Evolutionary conservation across 2,329 filamentous ascomycete species (phyloP).

Genomic region (Geosmithia flava): DNA sequence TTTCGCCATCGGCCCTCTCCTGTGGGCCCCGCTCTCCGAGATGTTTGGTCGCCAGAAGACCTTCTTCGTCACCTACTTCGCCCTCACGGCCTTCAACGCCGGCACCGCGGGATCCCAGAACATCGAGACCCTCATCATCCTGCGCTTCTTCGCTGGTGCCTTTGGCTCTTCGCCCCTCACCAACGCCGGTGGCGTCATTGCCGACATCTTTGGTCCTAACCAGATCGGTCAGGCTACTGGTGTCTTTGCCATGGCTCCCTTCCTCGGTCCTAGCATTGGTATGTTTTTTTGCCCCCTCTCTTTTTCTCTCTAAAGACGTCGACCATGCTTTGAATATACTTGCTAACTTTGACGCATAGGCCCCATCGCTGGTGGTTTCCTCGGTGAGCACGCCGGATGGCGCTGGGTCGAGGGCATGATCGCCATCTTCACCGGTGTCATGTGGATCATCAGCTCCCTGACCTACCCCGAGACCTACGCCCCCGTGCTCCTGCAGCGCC

Average conservation of each 20-base stretch:
- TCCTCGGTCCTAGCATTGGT: conserved; percentile 47
- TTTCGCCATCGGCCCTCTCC: conserved; percentile 46
- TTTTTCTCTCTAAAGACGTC: not conserved
- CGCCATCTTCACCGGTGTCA: conserved; percentile 44
- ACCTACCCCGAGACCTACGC: conserved; percentile 49
- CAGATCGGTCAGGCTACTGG: conserved; percentile 45
- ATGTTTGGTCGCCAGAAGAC: conserved; percentile 48
- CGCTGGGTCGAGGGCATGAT: conserved; percentile 53
- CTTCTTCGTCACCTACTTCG: conserved; percentile 44
- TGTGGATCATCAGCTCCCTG: conserved; percentile 41
- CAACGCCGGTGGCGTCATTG: conserved; percentile 50
- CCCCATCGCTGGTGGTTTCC: conserved; percentile 51
- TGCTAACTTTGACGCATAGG: conserved; percentile 15
- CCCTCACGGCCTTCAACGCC: conserved; percentile 49
- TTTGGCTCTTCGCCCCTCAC: conserved; percentile 52
- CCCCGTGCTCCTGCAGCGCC: conserved; percentile 39
- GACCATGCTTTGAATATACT: no score
- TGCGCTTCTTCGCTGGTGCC: conserved; percentile 55
- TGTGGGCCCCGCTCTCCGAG: conserved; percentile 57
- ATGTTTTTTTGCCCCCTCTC: conserved; percentile 2
- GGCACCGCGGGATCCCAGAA: conserved; percentile 43
- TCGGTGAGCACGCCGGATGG: conserved; percentile 48
- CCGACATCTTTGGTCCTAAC: conserved; percentile 45
- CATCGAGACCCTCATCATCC: conserved; percentile 47
- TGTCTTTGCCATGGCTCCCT: conserved; percentile 50